Evolutionary conservation across 192 early-diverging fungal genomes (phyloP).

Genomic region (Umbelopsis sp.): DNA sequence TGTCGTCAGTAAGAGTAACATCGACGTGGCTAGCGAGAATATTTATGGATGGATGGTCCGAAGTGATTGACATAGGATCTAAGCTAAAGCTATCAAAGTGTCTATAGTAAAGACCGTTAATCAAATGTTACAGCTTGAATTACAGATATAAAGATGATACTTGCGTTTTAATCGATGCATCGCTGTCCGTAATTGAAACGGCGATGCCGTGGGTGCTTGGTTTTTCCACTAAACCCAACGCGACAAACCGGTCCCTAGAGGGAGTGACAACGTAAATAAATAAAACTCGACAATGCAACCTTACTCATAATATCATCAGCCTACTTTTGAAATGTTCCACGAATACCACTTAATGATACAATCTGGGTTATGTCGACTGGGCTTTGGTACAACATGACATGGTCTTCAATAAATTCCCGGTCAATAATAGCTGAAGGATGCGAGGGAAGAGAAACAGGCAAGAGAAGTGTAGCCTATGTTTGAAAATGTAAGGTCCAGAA

Average conservation of each 20-base stretch:
- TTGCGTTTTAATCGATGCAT: not conserved
- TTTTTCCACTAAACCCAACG: conserved; percentile 21
- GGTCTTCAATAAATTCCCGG: conserved; percentile 40
- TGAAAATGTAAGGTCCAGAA: not conserved
- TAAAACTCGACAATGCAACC: not conserved
- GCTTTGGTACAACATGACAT: conserved; percentile 29
- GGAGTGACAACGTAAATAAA: not conserved
- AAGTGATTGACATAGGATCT: conserved; percentile 32
- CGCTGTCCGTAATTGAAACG: not conserved
- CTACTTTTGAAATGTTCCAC: conserved; percentile 38
- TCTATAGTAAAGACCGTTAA: not conserved
- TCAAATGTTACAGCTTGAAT: not conserved
- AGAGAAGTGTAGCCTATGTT: conserved; percentile 22
- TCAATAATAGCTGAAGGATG: conserved; percentile 34
- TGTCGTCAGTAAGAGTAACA: conserved; percentile 15
- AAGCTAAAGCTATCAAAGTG: conserved; percentile 31
- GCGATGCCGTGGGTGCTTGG: not conserved
- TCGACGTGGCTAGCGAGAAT: conserved; percentile 42
- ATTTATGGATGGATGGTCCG: conserved; percentile 30
- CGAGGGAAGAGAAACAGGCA: conserved; percentile 33
- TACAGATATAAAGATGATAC: not conserved
- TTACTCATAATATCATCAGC: not conserved
- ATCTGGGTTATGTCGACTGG: conserved; percentile 16
- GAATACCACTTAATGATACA: conserved; percentile 33
- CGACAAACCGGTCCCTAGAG: conserved; percentile 36